Conservation (phyloP, 768 basidiomycete genomes). For the Cystofilobasidium capitatum region DNA sequence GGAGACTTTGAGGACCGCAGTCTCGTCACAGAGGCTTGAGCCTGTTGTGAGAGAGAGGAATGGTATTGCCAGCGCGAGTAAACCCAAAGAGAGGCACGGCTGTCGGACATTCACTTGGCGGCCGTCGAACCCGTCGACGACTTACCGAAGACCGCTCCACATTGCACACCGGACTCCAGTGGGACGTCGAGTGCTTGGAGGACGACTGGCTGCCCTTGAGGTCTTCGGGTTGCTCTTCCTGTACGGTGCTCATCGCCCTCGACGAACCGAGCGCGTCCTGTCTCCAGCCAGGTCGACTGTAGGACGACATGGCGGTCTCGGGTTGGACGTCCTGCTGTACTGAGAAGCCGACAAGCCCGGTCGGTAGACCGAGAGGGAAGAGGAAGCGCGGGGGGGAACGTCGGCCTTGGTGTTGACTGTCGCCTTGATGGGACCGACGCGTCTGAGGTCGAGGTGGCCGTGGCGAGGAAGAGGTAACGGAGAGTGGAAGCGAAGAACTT, state of each 20-base stretch:
- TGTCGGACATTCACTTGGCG: too few relatives aligned
- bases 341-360: conserved; percentile 1
- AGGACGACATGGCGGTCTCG: neutral
- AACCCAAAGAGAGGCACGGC: neutral
- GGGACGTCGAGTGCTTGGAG: neutral
- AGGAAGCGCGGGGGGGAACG: neutral
- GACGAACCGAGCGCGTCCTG: neutral
- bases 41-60: too few relatives aligned
- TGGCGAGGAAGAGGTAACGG: neutral
- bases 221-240: neutral
- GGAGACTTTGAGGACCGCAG: too few relatives aligned
- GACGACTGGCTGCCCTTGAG: conserved; percentile 7
- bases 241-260: neutral
- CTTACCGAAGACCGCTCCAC: neutral
- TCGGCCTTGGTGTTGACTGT: neutral
- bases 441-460: neutral
- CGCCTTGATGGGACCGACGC: neutral
- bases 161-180: neutral
- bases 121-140: too few relatives aligned
- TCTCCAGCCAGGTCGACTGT: neutral
- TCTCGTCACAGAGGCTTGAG: too few relatives aligned
- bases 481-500: neutral
- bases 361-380: conserved; percentile 3
- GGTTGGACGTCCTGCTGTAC: conserved; percentile 1
- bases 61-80: too few relatives aligned